phyloP scores from a whole-genome alignment of 371 early-diverging fungal species.

The Mucor saturninus region DNA sequence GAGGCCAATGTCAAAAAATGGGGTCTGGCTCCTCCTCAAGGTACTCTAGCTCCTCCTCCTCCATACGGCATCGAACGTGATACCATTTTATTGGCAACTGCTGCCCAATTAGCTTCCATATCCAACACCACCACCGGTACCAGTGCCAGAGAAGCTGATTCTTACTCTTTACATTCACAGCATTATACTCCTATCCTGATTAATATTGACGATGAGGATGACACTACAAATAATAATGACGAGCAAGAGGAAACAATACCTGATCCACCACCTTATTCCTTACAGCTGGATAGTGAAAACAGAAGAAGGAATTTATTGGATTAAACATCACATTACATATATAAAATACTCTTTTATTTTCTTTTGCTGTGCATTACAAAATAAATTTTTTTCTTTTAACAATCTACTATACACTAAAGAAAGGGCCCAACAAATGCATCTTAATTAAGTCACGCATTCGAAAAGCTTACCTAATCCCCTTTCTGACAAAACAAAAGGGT shows the following conservation, averaged over 20 bases:
- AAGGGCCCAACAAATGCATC: too few species aligned
- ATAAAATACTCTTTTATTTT: too few species aligned
- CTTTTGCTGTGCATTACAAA: too few species aligned
- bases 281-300: neutral
- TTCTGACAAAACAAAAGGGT: too few species aligned
- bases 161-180: constrained; percentile 14
- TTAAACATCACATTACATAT: neutral
- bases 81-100: constrained; percentile 50
- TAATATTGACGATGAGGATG: neutral
- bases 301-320: neutral
- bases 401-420: too few species aligned
- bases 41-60: constrained; percentile 72
- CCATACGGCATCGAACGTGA: constrained; percentile 64
- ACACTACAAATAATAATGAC: neutral
- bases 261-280: constrained; percentile 13
- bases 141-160: neutral
- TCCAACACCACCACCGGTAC: neutral
- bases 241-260: neutral
- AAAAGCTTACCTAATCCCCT: too few species aligned
- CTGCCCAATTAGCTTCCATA: constrained; percentile 26
- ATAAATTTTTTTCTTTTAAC: too few species aligned
- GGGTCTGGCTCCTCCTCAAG: constrained; percentile 78
- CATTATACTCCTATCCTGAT: neutral
- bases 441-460: too few species aligned
- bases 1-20: constrained; percentile 86